A percentile compares a stretch with the other conserved stretches of the same genome.
Conservation (phyloP, 2,329 filamentous ascomycete species). For the Grosmannia serpens region DNA sequence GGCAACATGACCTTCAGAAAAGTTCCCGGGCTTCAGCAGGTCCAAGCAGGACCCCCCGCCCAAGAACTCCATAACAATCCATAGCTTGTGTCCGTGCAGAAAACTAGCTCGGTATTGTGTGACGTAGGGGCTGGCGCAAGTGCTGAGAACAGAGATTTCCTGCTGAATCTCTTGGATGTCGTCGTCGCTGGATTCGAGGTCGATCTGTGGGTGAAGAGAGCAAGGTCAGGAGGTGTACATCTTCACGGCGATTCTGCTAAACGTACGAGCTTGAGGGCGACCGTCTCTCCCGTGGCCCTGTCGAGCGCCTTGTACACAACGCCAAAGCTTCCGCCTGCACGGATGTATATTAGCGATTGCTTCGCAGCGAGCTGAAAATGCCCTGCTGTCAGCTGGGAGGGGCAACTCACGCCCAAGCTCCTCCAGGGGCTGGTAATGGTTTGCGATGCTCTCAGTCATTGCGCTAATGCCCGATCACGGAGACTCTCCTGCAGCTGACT, state of each 20-base stretch:
- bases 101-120: slow-evolving; percentile 97
- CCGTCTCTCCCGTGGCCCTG: slow-evolving; percentile 77
- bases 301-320: slow-evolving; percentile 96
- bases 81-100: slow-evolving; percentile 89
- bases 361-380: background rate
- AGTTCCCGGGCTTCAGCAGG: slow-evolving; percentile 79
- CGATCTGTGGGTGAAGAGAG: slow-evolving; percentile 54
- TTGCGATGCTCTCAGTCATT: slow-evolving; percentile 59
- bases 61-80: slow-evolving; percentile 98
- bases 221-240: background rate
- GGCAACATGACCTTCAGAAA: slow-evolving; percentile 82
- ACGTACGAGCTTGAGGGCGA: slow-evolving; percentile 91
- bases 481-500: background rate
- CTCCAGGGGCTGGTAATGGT: slow-evolving; percentile 88
- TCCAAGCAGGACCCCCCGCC: slow-evolving; percentile 93
- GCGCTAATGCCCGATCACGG: slow-evolving; percentile 7
- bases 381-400: background rate
- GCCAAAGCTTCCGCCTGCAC: slow-evolving; percentile 80
- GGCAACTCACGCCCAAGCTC: slow-evolving; percentile 75
- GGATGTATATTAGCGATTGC: background rate
- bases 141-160: slow-evolving; percentile 89
- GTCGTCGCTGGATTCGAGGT: slow-evolving; percentile 96
- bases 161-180: slow-evolving; percentile 98
- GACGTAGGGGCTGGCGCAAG: slow-evolving; percentile 85
- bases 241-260: background rate